These are phyloP conservation scores for Nakazawaea wyomingensis DNA, from an alignment of 805 yeast genomes.

Conservation along the genomic window DNA sequence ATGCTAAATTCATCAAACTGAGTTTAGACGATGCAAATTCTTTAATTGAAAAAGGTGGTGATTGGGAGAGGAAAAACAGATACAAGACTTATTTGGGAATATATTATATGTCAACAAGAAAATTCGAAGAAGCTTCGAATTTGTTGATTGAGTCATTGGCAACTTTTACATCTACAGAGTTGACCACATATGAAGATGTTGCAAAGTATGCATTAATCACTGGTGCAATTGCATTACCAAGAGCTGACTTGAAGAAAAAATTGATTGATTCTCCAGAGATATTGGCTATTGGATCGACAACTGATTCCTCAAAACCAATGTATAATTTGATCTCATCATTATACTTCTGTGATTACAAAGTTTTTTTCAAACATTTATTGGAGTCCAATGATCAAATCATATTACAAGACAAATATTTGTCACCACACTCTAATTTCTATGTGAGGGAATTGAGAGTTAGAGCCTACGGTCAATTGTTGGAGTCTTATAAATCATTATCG, in stretches of 20 bases:
- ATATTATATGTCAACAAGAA: constrained; percentile 76
- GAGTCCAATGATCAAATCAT: constrained; percentile 73
- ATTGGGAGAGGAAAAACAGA: constrained; percentile 97
- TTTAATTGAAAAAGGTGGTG: constrained; percentile 94
- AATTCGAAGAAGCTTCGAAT: constrained; percentile 80
- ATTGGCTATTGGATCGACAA: constrained; percentile 67
- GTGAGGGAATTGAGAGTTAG: constrained; percentile 91
- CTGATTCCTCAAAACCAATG: constrained; percentile 72
- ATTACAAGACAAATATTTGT: constrained; percentile 56
- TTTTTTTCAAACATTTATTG: constrained; percentile 71
- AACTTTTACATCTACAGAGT: constrained; percentile 90
- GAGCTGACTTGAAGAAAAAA: constrained; percentile 78
- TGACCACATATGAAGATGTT: constrained; percentile 83
- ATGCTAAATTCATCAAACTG: constrained; percentile 61
- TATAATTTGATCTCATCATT: constrained; percentile 78
- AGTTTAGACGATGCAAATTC: constrained; percentile 68
- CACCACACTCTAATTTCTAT: constrained; percentile 76
- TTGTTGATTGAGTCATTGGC: constrained; percentile 87
- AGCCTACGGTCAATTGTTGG: constrained; percentile 90
- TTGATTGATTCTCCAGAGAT: constrained; percentile 94
- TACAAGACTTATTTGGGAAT: constrained; percentile 89
- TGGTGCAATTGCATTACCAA: constrained; percentile 78
- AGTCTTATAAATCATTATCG: constrained; percentile 88
- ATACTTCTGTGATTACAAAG: constrained; percentile 81
- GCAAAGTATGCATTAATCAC: constrained; percentile 84